These are phyloP conservation scores for Cylindrodendrum hubeiense DNA, from an alignment of 2,329 filamentous ascomycete species.

Conservation along the genomic window DNA sequence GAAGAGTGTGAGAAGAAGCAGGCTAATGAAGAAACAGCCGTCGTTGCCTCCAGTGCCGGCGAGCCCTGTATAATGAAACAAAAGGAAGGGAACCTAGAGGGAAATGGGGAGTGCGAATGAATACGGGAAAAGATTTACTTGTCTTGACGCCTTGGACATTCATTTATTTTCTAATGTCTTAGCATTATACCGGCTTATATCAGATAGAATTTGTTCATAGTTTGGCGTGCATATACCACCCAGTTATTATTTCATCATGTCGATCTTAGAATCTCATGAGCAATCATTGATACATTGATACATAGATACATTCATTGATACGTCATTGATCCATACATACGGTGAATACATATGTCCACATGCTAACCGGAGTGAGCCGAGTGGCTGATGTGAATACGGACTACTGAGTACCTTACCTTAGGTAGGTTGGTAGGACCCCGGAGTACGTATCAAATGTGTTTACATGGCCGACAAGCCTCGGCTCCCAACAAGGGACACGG, in stretches of 20 bases:
- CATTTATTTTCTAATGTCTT: constrained; percentile 11
- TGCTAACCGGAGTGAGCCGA: too few relatives aligned
- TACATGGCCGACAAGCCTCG: neutral
- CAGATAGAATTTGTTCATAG: constrained; percentile 14
- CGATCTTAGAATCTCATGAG: neutral
- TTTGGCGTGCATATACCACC: neutral
- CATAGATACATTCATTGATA: too few relatives aligned
- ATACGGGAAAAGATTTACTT: neutral
- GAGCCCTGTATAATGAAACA: constrained; percentile 10
- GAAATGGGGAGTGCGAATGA: neutral
- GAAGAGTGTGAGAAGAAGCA: constrained; percentile 14
- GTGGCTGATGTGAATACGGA: too few relatives aligned
- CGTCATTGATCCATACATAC: too few relatives aligned
- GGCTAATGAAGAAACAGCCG: constrained; percentile 14
- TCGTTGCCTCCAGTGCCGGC: constrained; percentile 5
- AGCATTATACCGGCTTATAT: neutral
- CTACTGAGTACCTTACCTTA: too few relatives aligned
- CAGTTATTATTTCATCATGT: constrained; percentile 9
- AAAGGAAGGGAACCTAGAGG: neutral
- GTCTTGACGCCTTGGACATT: neutral
- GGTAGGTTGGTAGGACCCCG: too few relatives aligned
- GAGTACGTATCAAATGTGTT: too few relatives aligned
- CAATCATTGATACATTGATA: neutral
- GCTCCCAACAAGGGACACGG: neutral
- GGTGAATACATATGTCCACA: too few relatives aligned